Base-by-base conservation (phyloP, 805 yeast species). In the Jamesozyma jinghongensis region DNA sequence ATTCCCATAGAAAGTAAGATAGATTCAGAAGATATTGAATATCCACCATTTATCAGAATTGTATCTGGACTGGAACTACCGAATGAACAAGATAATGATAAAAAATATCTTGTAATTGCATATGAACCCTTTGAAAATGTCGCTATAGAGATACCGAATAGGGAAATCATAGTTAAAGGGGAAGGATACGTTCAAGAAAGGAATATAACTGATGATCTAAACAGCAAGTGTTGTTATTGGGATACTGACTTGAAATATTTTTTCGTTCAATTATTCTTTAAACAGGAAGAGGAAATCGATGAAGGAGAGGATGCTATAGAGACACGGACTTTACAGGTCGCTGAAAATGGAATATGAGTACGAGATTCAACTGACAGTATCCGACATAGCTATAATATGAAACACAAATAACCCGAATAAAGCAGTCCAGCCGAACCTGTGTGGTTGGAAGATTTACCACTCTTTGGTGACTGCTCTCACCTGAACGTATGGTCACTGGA, bases 41-140 rank as follows among this genome's bases (percentile, higher is more conserved):
- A 32, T 29, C 94, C 95, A 10, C 66, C 75, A 37, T 81, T 77
- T 59, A 47, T 53, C 7, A 67, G 95, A 40, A 62, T 90, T 34
- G 81, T 88, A 84, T 76, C 85, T 31, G 75, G 80, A 25, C 79
- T 74, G 52, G 97, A 92, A 51, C 78, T 79, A 40, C 57, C 65
- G 6, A 63, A 68, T 4, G 75, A 72, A 51, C 75, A 75, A 38
- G 65, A 71, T 26, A 66, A 69, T 1, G 64, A 67, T 38, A 61
- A 66, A 31, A 64, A 67, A 61, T 88, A 79, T 56, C 52, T 92
- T 47, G 78, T 88, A 10, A 63, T 88, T 0, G 79, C 87, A n/a
- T 92, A 81, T 3, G 95, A 86, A 57, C 97, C 97, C 1, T 92
- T 85, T 59, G 90, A 86, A 45, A 85, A 80, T 43, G 68, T 86